Evolutionary conservation across 495 filamentous ascomycete genomes (phyloP), one percentile per base, ranked within the genome.

Genomic region (Halenospora varia): DNA sequence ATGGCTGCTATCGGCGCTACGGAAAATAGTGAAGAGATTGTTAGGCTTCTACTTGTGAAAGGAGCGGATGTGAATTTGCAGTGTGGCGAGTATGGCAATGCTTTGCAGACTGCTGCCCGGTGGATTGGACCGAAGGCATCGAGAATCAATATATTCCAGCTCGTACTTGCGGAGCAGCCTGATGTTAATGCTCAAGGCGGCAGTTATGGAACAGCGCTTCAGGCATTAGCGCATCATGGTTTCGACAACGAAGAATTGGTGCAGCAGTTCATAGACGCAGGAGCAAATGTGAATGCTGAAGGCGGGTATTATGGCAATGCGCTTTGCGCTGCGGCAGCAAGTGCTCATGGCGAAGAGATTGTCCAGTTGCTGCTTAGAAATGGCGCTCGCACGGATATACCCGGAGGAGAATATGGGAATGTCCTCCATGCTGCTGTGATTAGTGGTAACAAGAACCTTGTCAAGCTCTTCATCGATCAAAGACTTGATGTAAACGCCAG

Each of bases 341-440:
- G 25, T 9, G 8, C 8, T 6, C 20, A 8, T 2, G 18, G 29
- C n/a, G 47, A 50, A 8, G 53, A 57, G 0, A 18, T 86, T 19
- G 79, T 75, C n/a, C 72, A 77, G 62, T 58, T 79, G 65, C 68
- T 86, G 50, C 70, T 46, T 4, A 8, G 4, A 8, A n/a, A n/a
- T 4, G 42, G 42, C 4, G 42, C 42, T 4, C 4, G 17, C 24
- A 20, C 24, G 11, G 24, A 51, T 17, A 19, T 19, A 20, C 6
- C 10, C 13, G 48, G 48, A 4, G 48, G 48, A 17, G 9, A 15
- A 51, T 17, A 51, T 51, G 17, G 17, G 15, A 51, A 9, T 9
- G 48, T 19, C 8, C 18, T 51, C 9, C 48, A 51, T 17, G 48
- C 48, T 11, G 48, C 48, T 4, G 4, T 29, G 17, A 24, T 6